phyloP scores from a whole-genome alignment of 176 grass and related monocot species.

The Triticum turgidum region DNA sequence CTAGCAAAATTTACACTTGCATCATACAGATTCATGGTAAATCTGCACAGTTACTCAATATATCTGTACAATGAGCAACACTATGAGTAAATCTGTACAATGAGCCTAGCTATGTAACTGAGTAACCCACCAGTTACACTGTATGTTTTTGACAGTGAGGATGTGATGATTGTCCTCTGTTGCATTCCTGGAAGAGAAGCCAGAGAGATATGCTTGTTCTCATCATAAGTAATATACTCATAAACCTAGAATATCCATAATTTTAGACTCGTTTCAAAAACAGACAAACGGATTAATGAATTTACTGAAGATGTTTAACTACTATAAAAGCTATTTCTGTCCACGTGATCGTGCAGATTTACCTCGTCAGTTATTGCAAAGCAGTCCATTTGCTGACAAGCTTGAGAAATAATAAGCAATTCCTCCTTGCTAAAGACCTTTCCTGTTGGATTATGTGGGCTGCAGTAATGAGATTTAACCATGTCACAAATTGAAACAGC shows the following conservation, averaged over 20 bases:
- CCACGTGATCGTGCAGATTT: neutral
- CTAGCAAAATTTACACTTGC: neutral
- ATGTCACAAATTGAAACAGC: neutral
- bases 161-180: slow-evolving; percentile 56
- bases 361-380: slow-evolving; percentile 88
- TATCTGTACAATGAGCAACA: neutral
- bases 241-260: slow-evolving; percentile 67
- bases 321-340: neutral
- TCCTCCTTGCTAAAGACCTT: slow-evolving; percentile 81
- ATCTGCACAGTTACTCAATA: neutral
- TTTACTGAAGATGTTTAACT: neutral
- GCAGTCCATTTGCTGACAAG: slow-evolving; percentile 71
- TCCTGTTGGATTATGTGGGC: slow-evolving; percentile 94
- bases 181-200: slow-evolving; percentile 62
- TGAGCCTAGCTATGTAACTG: neutral
- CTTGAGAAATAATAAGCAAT: slow-evolving; percentile 53
- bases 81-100: neutral
- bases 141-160: slow-evolving; percentile 54
- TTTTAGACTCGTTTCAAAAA: neutral
- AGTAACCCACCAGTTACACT: slow-evolving; percentile 75
- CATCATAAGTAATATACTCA: slow-evolving; percentile 54
- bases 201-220: slow-evolving; percentile 58
- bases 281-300: neutral
- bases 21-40: neutral
- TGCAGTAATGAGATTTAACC: slow-evolving; percentile 39